Evolutionary conservation across 345 rosid species (phyloP).

Genomic region (Eucalyptus marginata): DNA sequence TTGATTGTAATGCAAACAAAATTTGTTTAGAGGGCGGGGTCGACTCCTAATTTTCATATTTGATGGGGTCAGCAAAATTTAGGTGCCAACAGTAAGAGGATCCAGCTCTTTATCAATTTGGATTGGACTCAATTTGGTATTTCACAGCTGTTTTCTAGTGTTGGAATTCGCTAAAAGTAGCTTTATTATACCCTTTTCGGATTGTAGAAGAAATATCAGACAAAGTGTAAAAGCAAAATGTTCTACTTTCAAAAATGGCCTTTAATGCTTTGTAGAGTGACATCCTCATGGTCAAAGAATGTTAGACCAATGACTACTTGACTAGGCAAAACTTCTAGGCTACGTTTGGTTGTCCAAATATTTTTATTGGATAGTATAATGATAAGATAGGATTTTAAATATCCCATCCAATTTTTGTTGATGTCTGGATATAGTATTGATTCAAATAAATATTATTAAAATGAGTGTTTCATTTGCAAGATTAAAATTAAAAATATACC

Average conservation of each 20-base stretch:
- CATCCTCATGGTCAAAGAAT: not conserved
- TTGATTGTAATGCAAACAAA: not conserved
- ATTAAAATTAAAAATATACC: too few species aligned
- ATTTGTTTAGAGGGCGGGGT: rapidly evolving
- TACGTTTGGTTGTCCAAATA: not conserved
- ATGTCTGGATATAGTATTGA: not conserved
- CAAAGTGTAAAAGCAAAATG: not conserved
- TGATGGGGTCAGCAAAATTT: not conserved
- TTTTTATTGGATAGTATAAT: not conserved
- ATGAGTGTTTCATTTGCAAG: not conserved
- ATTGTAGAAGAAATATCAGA: not conserved
- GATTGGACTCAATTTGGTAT: not conserved
- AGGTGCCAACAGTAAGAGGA: not conserved
- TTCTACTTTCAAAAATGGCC: not conserved
- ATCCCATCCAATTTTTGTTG: not conserved
- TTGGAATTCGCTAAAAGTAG: rapidly evolving
- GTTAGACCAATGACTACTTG: not conserved
- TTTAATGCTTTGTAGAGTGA: not conserved
- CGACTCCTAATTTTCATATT: too few species aligned
- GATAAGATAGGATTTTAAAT: not conserved
- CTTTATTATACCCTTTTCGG: not conserved
- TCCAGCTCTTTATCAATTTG: too few species aligned
- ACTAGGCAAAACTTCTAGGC: not conserved
- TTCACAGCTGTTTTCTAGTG: rapidly evolving
- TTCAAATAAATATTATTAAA: too few species aligned